phyloP scores from a whole-genome alignment of 2,329 filamentous ascomycete genomes.

The Fragosphaeria purpurea region DNA sequence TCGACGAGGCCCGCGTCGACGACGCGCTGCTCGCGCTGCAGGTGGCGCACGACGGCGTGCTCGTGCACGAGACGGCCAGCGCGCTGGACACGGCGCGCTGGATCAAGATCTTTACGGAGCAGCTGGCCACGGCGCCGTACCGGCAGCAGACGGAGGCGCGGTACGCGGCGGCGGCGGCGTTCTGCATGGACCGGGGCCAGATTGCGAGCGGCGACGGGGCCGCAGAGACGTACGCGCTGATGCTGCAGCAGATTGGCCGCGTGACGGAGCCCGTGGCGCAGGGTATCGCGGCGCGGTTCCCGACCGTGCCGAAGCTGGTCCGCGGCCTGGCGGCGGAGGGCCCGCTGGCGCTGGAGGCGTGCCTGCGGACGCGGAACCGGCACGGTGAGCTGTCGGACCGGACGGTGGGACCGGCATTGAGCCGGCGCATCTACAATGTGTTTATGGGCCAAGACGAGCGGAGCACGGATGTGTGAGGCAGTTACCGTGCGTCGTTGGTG shows the following conservation, averaged over 20 bases:
- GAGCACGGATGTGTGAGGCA: conserved; percentile 41
- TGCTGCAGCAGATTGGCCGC: conserved; percentile 66
- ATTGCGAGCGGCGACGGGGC: conserved; percentile 58
- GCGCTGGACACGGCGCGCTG: conserved; percentile 59
- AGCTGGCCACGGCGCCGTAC: conserved; percentile 69
- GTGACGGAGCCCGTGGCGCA: conserved; percentile 64
- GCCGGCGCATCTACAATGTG: conserved; percentile 48
- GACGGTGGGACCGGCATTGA: conserved; percentile 47
- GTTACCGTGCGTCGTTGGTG: no score
- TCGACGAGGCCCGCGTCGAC: conserved; percentile 61
- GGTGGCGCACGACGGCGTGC: conserved; percentile 47
- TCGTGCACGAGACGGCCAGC: conserved; percentile 59
- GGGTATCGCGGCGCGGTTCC: conserved; percentile 54
- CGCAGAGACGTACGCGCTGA: conserved; percentile 58
- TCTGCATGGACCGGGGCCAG: conserved; percentile 73
- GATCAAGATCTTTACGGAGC: conserved; percentile 65
- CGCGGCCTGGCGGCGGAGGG: conserved; percentile 48
- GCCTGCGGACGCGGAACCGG: conserved; percentile 46
- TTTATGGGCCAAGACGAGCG: conserved; percentile 47
- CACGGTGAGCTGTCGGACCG: conserved; percentile 47
- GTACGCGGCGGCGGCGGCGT: conserved; percentile 45
- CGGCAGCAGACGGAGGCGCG: conserved; percentile 41
- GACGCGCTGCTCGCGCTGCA: conserved; percentile 62
- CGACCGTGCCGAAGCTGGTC: conserved; percentile 47
- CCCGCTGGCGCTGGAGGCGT: conserved; percentile 49